Evolutionary conservation across 495 filamentous ascomycete genomes (phyloP).

Genomic region (Penicillium daleae): DNA sequence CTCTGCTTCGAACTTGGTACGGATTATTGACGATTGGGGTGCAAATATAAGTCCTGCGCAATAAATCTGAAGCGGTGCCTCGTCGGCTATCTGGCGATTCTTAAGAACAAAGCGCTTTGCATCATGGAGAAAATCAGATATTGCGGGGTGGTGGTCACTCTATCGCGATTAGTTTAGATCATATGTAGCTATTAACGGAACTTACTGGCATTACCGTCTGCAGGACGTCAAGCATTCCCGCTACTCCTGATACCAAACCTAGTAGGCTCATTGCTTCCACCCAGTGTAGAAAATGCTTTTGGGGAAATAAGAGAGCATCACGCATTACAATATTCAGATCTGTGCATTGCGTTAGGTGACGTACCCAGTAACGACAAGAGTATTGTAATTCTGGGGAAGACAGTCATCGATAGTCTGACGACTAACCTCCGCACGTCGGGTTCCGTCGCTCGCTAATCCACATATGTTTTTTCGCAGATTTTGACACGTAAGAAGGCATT

Average conservation of each 20-base stretch:
- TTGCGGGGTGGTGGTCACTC: background rate
- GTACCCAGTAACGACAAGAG: conserved; percentile 7
- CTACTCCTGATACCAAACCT: background rate
- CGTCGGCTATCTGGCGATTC: conserved; percentile 38
- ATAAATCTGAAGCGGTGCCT: conserved; percentile 30
- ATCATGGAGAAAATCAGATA: conserved; percentile 26
- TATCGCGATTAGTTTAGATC: background rate
- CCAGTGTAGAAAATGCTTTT: conserved; percentile 3
- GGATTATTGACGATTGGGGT: conserved; percentile 34
- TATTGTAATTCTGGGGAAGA: background rate
- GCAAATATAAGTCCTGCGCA: conserved; percentile 40
- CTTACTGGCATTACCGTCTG: background rate
- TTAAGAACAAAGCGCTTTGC: conserved; percentile 40
- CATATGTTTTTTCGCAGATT: too few relatives aligned
- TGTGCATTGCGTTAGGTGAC: background rate
- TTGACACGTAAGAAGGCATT: too few relatives aligned
- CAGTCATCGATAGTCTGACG: too few relatives aligned
- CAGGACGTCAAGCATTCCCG: background rate
- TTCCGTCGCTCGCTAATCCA: too few relatives aligned
- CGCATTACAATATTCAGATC: background rate
- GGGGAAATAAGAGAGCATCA: background rate
- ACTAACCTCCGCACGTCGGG: too few relatives aligned
- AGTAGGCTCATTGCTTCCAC: conserved; percentile 1
- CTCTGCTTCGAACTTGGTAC: conserved; percentile 20
- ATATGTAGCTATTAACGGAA: background rate